These are phyloP conservation scores for Epichloe sylvatica DNA, from an alignment of 2,329 filamentous ascomycete species.

Conservation along the genomic window DNA sequence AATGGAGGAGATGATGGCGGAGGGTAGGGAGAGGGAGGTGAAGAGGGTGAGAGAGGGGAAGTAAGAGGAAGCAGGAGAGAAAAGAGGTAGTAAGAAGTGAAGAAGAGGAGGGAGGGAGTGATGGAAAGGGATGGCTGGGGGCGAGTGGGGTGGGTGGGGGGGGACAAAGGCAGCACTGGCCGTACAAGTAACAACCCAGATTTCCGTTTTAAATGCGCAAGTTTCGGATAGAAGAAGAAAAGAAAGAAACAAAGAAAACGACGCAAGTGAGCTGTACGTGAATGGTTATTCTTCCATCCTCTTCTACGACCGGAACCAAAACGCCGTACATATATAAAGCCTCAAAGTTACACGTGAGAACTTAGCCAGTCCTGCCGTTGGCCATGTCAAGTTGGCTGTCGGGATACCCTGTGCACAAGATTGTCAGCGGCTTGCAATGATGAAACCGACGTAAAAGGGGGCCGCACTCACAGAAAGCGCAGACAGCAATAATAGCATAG, in stretches of 20 bases:
- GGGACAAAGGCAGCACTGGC: no score
- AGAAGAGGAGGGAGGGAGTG: no score
- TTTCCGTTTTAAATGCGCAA: no score
- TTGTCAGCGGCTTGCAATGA: neutral
- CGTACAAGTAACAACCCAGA: no score
- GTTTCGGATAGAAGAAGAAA: neutral
- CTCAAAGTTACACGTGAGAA: neutral
- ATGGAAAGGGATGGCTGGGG: no score
- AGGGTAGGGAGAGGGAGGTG: no score
- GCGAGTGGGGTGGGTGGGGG: no score
- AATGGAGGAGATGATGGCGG: no score
- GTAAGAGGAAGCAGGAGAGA: no score
- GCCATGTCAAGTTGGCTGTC: constrained; percentile 3
- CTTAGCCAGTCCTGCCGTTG: neutral
- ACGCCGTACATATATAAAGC: neutral
- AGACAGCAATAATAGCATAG: constrained; percentile 65
- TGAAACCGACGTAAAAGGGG: neutral
- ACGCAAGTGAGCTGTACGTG: neutral
- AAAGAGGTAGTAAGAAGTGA: no score
- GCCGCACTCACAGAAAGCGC: constrained; percentile 42
- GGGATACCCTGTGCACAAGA: constrained; percentile 5
- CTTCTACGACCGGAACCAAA: neutral
- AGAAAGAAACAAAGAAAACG: neutral
- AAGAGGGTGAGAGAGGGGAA: no score
- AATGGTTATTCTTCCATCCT: neutral